These are phyloP conservation scores for Stylonectria norvegica DNA, from an alignment of 2,329 filamentous ascomycete genomes.

Conservation along the genomic window DNA sequence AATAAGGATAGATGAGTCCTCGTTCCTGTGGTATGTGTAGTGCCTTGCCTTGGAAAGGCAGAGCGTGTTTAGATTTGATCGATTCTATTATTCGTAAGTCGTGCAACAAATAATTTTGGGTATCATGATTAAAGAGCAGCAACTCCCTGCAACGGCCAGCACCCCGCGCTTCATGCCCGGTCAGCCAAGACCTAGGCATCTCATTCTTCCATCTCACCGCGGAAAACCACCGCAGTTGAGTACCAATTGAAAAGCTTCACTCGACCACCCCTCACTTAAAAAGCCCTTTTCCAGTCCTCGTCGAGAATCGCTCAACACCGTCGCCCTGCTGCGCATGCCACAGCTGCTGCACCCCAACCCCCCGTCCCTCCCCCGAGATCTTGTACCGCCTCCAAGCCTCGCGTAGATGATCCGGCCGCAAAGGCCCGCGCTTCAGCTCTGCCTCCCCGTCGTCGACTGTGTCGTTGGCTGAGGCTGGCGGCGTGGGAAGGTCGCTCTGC, in stretches of 20 bases:
- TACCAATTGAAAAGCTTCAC: conserved; percentile 5
- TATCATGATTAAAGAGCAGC: no score
- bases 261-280: conserved; percentile 43
- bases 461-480: conserved; percentile 35
- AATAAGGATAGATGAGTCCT: no score
- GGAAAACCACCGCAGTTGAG: neutral
- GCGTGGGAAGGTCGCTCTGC: conserved; percentile 50
- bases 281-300: conserved; percentile 49
- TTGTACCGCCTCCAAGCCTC: conserved; percentile 71
- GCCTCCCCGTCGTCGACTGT: conserved; percentile 33
- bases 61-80: no score
- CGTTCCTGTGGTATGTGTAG: no score
- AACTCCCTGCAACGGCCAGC: no score
- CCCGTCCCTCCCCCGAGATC: conserved; percentile 58
- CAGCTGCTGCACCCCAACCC: conserved; percentile 56
- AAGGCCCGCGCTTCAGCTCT: conserved; percentile 47
- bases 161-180: no score
- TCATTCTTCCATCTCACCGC: conserved; percentile 1
- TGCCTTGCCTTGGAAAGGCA: no score
- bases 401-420: conserved; percentile 71
- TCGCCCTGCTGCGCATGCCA: conserved; percentile 60
- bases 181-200: no score
- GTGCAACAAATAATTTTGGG: no score
- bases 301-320: conserved; percentile 58
- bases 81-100: no score